phyloP scores from a whole-genome alignment of 192 early-diverging fungal genomes.

The Podila horticola region DNA sequence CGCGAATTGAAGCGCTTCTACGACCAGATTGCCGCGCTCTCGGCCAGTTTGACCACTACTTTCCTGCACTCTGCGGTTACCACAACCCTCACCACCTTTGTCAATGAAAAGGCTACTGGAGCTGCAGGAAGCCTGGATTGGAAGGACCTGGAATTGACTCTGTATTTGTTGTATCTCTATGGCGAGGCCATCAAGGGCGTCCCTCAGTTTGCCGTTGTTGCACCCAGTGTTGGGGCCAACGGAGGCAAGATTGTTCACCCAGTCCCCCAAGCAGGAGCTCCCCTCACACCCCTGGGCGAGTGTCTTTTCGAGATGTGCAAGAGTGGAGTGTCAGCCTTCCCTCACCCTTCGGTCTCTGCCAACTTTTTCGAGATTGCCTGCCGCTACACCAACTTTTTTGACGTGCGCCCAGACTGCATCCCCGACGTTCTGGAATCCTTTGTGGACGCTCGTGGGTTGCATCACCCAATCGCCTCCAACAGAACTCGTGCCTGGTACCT shows the following conservation, averaged over 20 bases:
- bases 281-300: constrained; percentile 42
- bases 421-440: constrained; percentile 78
- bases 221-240: constrained; percentile 37
- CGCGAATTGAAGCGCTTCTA: constrained; percentile 69
- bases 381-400: constrained; percentile 80
- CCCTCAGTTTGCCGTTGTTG: constrained; percentile 51
- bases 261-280: constrained; percentile 29
- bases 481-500: constrained; percentile 88
- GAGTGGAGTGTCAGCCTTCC: constrained; percentile 74
- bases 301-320: constrained; percentile 47
- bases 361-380: constrained; percentile 81
- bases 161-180: constrained; percentile 80
- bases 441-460: constrained; percentile 81
- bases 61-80: constrained; percentile 71
- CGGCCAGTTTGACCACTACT: constrained; percentile 65
- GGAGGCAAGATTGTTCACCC: constrained; percentile 37
- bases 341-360: constrained; percentile 77
- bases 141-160: constrained; percentile 80
- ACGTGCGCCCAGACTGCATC: constrained; percentile 67
- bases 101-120: constrained; percentile 53
- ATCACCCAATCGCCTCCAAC: constrained; percentile 74
- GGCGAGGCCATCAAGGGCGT: constrained; percentile 72
- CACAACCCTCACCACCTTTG: constrained; percentile 68
- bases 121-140: constrained; percentile 58
- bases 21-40: constrained; percentile 81